Base-by-base conservation (phyloP, 2,329 filamentous ascomycete genomes). In the Chaetomiaceae sp. region DNA sequence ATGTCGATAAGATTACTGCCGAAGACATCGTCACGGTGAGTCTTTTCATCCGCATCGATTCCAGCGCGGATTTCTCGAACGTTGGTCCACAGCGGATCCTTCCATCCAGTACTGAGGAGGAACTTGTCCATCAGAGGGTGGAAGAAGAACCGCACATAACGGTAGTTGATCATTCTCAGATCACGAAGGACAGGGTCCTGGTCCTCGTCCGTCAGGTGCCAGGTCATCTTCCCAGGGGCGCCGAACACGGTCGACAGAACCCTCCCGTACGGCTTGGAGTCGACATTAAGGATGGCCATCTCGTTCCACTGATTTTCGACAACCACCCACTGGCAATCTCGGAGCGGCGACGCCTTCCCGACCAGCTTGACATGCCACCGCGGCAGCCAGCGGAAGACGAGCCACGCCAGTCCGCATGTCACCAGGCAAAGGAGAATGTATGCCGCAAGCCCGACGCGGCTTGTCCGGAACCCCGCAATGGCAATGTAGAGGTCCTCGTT, bases 301-400 rank as follows among this genome's bases (percentile, higher is more conserved):
- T 97, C 92, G 44, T 87, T 87, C 92, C 93, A 97, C 77, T 97
- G 90, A 63, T 99, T 96, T 78, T 96, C 93, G 57, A 97, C 81
- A 23, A 95, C 91, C 38, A 96, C 85, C 93, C 95, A 99, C 53
- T 87, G 78, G 62, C 89, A 93, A 48, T 87, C 81, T 48, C 78
- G 77, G 25, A 99, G 73, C 2, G 87, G 75, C 14, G 80, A 81
- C 5, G 83, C 72, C 47, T 73, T 78, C 23, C 93, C 93, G 35
- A 88, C 75, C 37, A 97, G 66, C 43, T 77, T 78, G 44, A 97
- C 84, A 61, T 88, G 83, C 89, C 89, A 95, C 52, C 83, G 80
- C 5, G 93, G 95, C 47, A 97, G 68, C 93, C 93, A 99, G 55
- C 90, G 81, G 50, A 97, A 79, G 5, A 97, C 62, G 13, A 99